Evolutionary conservation across 768 basidiomycete genomes (phyloP).

Genomic region (Psilocybe tampanensis): DNA sequence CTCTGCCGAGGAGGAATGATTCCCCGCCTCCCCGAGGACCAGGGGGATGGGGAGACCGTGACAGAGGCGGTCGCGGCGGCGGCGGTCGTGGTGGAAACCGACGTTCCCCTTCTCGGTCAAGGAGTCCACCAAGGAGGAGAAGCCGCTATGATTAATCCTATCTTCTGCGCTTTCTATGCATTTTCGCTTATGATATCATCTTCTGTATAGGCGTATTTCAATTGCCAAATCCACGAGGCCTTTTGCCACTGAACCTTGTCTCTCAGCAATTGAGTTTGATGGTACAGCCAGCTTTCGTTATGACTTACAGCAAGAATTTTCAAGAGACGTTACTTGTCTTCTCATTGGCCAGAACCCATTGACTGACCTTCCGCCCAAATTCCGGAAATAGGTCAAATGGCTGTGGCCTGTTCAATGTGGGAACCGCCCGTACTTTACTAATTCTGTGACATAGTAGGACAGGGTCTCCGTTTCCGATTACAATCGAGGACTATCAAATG

Average conservation of each 20-base stretch:
- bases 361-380: neutral
- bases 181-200: neutral
- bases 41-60: conserved; percentile 36
- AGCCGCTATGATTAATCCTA: conserved; percentile 34
- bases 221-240: neutral
- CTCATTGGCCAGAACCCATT: neutral
- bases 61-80: conserved; percentile 32
- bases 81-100: conserved; percentile 39
- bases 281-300: neutral
- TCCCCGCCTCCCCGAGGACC: conserved; percentile 52
- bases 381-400: conserved; percentile 4
- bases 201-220: conserved; percentile 3
- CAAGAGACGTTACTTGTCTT: neutral
- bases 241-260: neutral
- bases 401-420: neutral
- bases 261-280: neutral
- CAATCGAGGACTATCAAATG: neutral
- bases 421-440: conserved; percentile 2
- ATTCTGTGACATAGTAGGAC: neutral
- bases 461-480: neutral
- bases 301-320: neutral
- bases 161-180: neutral
- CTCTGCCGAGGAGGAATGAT: conserved; percentile 46
- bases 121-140: conserved; percentile 43
- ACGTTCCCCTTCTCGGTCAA: conserved; percentile 42